Percentiles rank a stretch among this genome's conserved stretches.
Evolutionary conservation across 2,329 filamentous ascomycete genomes (phyloP).

Genomic region (Alternaria solani): DNA sequence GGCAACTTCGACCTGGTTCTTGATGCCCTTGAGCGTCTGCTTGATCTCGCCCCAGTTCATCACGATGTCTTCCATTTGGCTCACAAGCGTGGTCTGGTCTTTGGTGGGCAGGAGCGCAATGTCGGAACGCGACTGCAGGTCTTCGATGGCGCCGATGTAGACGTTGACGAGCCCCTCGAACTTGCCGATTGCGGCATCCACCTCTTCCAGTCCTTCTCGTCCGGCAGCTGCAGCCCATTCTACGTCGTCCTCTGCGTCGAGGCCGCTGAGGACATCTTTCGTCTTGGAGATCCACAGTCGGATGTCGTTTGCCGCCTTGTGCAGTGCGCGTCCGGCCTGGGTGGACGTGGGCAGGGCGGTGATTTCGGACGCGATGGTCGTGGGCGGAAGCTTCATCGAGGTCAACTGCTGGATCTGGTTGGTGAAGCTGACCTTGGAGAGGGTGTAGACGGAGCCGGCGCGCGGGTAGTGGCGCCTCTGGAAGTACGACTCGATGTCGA

Average conservation of each 20-base stretch:
- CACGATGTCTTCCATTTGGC: constrained; percentile 88
- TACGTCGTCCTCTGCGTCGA: constrained; percentile 96
- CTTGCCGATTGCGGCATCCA: constrained; percentile 74
- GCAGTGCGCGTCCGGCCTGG: constrained; percentile 81
- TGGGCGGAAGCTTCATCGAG: constrained; percentile 86
- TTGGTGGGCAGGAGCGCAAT: constrained; percentile 74
- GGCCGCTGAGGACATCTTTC: constrained; percentile 82
- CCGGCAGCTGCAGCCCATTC: constrained; percentile 95
- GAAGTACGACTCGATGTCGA: constrained; percentile 69
- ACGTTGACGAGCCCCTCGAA: constrained; percentile 92
- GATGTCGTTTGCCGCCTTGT: constrained; percentile 90
- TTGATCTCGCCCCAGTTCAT: constrained; percentile 86
- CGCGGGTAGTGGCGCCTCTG: constrained; percentile 66
- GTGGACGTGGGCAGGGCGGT: constrained; percentile 84
- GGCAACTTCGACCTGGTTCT: constrained; percentile 90
- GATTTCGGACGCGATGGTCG: constrained; percentile 83
- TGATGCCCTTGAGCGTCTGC: constrained; percentile 77
- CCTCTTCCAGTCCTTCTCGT: constrained; percentile 75
- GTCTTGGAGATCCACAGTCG: constrained; percentile 93
- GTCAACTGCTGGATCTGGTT: constrained; percentile 93
- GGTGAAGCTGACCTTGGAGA: constrained; percentile 90
- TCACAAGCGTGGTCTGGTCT: constrained; percentile 77
- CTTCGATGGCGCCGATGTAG: constrained; percentile 93
- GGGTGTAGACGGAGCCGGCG: constrained; percentile 88
- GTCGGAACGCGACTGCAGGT: constrained; percentile 80